Conservation (phyloP, 257 asterid species). For the Nicotiana knightiana region DNA sequence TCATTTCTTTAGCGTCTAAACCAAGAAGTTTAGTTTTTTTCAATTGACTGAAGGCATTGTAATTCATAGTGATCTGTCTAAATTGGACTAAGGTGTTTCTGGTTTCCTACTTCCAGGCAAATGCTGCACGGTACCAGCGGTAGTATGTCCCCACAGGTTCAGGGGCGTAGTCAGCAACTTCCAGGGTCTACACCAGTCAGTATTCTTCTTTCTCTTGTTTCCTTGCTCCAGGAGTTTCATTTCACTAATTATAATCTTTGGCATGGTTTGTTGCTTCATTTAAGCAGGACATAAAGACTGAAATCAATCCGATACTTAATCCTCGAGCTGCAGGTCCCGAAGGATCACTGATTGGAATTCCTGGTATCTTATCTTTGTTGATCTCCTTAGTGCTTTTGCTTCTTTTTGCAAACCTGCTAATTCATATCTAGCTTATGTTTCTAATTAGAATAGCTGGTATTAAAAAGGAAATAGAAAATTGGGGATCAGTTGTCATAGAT, state of each 20-base stretch:
- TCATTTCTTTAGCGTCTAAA: background rate
- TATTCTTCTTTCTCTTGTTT: constrained; percentile 20
- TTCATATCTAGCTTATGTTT: background rate
- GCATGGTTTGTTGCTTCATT: constrained; percentile 2
- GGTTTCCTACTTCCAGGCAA: constrained; percentile 48
- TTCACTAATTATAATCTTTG: background rate
- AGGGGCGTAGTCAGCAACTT: constrained; percentile 83
- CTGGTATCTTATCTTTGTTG: constrained; percentile 41
- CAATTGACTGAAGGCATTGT: background rate
- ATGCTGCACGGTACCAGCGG: constrained; percentile 75
- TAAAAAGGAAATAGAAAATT: background rate
- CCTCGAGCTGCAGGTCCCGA: constrained; percentile 77
- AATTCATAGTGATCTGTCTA: background rate
- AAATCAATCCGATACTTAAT: constrained; percentile 78
- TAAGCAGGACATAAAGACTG: constrained; percentile 78
- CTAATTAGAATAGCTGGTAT: background rate
- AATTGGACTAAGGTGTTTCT: constrained; percentile 1
- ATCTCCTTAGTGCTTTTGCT: background rate
- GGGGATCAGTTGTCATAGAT: background rate
- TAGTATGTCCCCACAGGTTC: constrained; percentile 90
- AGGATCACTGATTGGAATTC: constrained; percentile 88
- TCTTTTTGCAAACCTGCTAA: background rate
- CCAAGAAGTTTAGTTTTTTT: background rate
- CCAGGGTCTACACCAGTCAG: constrained; percentile 88
- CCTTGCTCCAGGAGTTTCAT: background rate